Conservation (phyloP, 352 stramenopile species). For the Phytophthora melonis region DNA sequence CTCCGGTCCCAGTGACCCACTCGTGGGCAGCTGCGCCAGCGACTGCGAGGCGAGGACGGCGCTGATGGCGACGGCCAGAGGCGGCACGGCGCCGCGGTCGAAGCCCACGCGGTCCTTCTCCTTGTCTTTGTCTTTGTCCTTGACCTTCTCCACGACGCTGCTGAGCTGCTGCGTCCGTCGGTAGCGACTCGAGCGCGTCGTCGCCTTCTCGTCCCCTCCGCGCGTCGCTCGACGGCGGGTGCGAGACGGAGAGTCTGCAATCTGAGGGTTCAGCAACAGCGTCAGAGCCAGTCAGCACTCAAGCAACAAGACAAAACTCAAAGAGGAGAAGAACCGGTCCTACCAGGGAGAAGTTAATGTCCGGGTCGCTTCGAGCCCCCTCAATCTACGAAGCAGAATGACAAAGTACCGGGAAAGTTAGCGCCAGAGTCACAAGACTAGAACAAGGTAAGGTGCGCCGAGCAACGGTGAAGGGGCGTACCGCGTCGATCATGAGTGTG, state of each 20-base stretch:
- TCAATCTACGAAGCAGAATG: conserved; percentile 54
- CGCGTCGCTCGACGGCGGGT: conserved; percentile 33
- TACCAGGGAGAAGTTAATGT: conserved; percentile 73
- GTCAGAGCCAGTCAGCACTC: background rate
- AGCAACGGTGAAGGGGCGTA: conserved; percentile 32
- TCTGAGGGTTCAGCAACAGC: conserved; percentile 14
- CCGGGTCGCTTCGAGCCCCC: conserved; percentile 66
- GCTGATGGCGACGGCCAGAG: background rate
- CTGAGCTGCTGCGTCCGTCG: conserved; percentile 26
- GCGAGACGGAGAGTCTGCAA: conserved; percentile 25
- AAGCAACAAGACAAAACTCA: background rate
- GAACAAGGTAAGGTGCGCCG: background rate
- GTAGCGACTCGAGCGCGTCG: conserved; percentile 24
- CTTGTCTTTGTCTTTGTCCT: conserved; percentile 32
- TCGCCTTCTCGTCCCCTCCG: conserved; percentile 27
- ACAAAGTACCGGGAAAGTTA: conserved; percentile 10
- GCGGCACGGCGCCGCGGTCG: conserved; percentile 43
- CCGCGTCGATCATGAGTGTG: conserved; percentile 75
- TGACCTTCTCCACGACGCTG: conserved; percentile 33
- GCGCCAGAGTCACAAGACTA: background rate
- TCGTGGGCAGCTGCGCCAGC: conserved; percentile 14
- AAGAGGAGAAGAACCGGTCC: background rate
- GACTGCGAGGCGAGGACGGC: conserved; percentile 9
- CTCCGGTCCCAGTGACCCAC: conserved; percentile 36
- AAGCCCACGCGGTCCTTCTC: conserved; percentile 42